These are phyloP conservation scores for Termitomyces sp. DNA, from an alignment of 768 basidiomycete genomes.

Conservation along the genomic window DNA sequence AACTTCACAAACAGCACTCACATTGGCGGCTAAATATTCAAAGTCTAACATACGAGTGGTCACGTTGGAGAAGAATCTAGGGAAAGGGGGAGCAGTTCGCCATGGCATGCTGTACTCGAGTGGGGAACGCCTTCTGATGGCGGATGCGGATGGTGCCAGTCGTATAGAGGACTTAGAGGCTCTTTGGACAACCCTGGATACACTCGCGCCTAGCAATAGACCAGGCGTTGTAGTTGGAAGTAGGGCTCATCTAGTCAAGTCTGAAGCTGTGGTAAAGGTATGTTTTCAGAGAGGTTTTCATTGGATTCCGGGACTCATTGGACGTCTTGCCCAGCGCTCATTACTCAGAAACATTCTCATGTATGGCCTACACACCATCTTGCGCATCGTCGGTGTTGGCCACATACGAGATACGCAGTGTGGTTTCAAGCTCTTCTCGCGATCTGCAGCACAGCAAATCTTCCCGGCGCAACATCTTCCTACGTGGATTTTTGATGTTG, in stretches of 20 bases:
- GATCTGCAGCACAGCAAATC: conserved; percentile 70
- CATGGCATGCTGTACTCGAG: conserved; percentile 86
- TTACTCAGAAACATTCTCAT: conserved; percentile 86
- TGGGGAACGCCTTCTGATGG: conserved; percentile 79
- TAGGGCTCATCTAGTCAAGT: conserved; percentile 86
- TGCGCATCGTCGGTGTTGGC: conserved; percentile 83
- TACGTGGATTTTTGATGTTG: conserved; percentile 97
- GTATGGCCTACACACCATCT: conserved; percentile 88
- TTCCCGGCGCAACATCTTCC: conserved; percentile 85
- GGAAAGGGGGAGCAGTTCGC: conserved; percentile 90
- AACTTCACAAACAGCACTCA: conserved; percentile 60
- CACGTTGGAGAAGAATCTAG: conserved; percentile 71
- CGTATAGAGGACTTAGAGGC: conserved; percentile 76
- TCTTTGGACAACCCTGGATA: conserved; percentile 75
- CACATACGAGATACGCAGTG: conserved; percentile 95
- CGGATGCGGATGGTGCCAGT: conserved; percentile 93
- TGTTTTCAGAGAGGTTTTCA: conserved; percentile 11
- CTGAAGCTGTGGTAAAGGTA: conserved; percentile 92
- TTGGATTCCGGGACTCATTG: neutral
- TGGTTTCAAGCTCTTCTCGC: conserved; percentile 94
- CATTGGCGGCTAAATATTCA: conserved; percentile 51
- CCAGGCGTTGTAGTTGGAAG: conserved; percentile 79
- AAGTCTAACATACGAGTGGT: conserved; percentile 70
- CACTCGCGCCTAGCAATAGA: conserved; percentile 38
- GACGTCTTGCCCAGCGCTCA: conserved; percentile 59